phyloP scores from a whole-genome alignment of 169 alveolate species.

The Babesia gibsoni region DNA sequence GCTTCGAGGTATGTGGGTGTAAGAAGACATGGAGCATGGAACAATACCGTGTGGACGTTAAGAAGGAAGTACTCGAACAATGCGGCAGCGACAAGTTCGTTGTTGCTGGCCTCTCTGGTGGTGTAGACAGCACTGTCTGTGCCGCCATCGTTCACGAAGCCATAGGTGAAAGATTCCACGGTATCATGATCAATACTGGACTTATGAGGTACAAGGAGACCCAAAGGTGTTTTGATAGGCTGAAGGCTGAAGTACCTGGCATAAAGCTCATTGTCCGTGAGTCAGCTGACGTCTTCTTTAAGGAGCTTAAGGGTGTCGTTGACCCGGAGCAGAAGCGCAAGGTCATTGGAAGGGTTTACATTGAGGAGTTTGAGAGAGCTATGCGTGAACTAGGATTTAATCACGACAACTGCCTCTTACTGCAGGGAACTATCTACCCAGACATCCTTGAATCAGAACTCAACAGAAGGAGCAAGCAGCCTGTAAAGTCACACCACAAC shows the following conservation, averaged over 20 bases:
- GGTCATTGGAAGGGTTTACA: constrained; percentile 72
- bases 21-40: constrained; percentile 47
- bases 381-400: constrained; percentile 68
- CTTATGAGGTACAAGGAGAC: constrained; percentile 74
- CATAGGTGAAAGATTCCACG: constrained; percentile 71
- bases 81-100: constrained; percentile 67
- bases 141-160: constrained; percentile 74
- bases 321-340: constrained; percentile 74
- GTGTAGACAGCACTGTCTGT: constrained; percentile 77
- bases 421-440: constrained; percentile 78
- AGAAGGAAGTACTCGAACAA: constrained; percentile 53
- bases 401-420: constrained; percentile 61
- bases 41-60: constrained; percentile 44
- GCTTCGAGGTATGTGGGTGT: constrained; percentile 67
- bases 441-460: constrained; percentile 72
- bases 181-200: constrained; percentile 74
- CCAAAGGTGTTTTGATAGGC: constrained; percentile 61
- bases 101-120: constrained; percentile 79
- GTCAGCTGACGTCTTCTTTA: constrained; percentile 65
- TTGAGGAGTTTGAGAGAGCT: constrained; percentile 75
- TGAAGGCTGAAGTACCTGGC: constrained; percentile 69
- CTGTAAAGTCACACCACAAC: constrained; percentile 76
- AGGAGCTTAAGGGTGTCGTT: constrained; percentile 65
- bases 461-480: constrained; percentile 60
- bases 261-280: constrained; percentile 68